Conservation (phyloP, 768 basidiomycete species). For the Russula sp. region DNA sequence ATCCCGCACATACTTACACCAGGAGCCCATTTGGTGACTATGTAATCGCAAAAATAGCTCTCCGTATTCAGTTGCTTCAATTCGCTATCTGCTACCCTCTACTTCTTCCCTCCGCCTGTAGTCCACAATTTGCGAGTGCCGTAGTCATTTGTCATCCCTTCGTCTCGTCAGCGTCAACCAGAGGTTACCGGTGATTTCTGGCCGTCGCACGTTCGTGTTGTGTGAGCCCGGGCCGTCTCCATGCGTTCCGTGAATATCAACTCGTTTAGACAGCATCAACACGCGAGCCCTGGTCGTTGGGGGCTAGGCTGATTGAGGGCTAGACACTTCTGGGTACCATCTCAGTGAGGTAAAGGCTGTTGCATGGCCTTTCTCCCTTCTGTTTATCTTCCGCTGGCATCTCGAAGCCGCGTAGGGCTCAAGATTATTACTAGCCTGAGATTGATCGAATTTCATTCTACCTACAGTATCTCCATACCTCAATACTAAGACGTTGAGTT, state of each 20-base stretch:
- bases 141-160: not conserved
- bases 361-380: not conserved
- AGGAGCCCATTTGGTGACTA: not conserved
- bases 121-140: not conserved
- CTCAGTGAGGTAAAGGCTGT: not conserved
- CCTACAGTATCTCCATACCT: not conserved
- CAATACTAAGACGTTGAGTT: not conserved
- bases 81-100: not conserved
- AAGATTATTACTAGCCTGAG: not conserved
- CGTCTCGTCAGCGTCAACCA: not conserved
- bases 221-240: not conserved
- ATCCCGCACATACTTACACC: not conserved
- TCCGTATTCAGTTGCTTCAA: not conserved
- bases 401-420: not conserved
- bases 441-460: constrained; percentile 1
- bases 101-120: too few relatives aligned
- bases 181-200: not conserved
- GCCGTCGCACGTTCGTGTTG: constrained; percentile 10
- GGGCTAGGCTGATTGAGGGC: constrained; percentile 1
- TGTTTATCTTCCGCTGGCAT: not conserved
- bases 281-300: not conserved
- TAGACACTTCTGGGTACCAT: not conserved
- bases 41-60: not conserved
- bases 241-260: not conserved
- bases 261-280: not conserved